A percentile compares a stretch with the other conserved stretches of the same genome.
phyloP scores from a whole-genome alignment of 225 moss, liverwort and hornwort genomes.

The Antitrichia curtipendula region DNA sequence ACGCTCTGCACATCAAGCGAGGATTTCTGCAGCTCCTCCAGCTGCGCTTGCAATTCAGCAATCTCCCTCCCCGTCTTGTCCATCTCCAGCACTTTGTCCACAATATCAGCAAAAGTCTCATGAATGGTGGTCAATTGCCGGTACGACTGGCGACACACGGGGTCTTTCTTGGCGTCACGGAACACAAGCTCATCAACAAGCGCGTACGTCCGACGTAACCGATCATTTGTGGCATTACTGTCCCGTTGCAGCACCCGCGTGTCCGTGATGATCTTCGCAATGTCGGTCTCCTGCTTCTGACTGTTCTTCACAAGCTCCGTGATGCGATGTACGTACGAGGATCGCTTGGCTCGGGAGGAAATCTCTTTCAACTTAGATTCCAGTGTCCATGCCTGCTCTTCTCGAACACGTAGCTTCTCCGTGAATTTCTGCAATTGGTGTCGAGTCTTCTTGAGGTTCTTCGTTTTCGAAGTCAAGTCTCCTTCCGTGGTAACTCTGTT shows the following conservation, averaged over 20 bases:
- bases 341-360: constrained; percentile 47
- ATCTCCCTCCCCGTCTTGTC: constrained; percentile 91
- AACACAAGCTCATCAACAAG: constrained; percentile 91
- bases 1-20: constrained; percentile 70
- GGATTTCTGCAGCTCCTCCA: constrained; percentile 79
- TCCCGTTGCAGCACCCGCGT: constrained; percentile 85
- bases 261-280: constrained; percentile 73
- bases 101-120: constrained; percentile 74
- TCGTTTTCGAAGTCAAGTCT: constrained; percentile 7
- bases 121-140: constrained; percentile 69
- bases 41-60: constrained; percentile 75
- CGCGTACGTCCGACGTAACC: constrained; percentile 79
- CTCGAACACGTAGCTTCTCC: constrained; percentile 30
- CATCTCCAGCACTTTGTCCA: constrained; percentile 88
- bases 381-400: constrained; percentile 30
- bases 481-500: constrained; percentile 4
- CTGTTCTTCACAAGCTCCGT: constrained; percentile 97
- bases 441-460: constrained; percentile 13
- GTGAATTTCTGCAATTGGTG: constrained; percentile 15
- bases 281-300: constrained; percentile 95
- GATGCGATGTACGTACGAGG: constrained; percentile 75
- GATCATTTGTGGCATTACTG: constrained; percentile 75
- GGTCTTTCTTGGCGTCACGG: constrained; percentile 93
- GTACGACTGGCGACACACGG: constrained; percentile 85
- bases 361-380: constrained; percentile 22